phyloP scores from a whole-genome alignment of 345 rosid species.

The Kandelia obovata region DNA sequence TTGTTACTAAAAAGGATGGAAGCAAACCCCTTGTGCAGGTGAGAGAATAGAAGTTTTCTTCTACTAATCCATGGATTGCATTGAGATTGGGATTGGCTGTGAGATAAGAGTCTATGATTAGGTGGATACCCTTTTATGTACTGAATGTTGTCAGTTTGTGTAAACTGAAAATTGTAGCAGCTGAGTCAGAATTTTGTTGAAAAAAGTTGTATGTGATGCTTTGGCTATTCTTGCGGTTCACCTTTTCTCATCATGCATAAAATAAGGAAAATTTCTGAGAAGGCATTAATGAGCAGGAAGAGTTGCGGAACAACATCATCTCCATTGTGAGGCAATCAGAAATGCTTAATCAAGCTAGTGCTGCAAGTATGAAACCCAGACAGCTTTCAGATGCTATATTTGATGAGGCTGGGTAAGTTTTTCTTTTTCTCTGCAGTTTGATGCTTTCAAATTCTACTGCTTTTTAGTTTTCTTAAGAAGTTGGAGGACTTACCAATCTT shows the following conservation, averaged over 20 bases:
- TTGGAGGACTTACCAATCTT: neutral
- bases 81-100: too few relatives aligned
- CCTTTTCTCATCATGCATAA: neutral
- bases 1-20: too few relatives aligned
- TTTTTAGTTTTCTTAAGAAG: neutral
- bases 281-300: conserved; percentile 52
- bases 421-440: neutral
- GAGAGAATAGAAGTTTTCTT: too few relatives aligned
- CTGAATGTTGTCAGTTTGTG: neutral
- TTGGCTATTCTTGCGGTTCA: neutral
- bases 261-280: conserved; percentile 10
- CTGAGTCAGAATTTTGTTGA: neutral
- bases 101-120: too few relatives aligned
- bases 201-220: neutral
- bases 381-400: conserved; percentile 86
- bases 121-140: neutral
- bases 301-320: conserved; percentile 59
- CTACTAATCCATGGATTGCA: too few relatives aligned
- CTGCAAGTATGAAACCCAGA: conserved; percentile 74
- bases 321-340: conserved; percentile 68
- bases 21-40: too few relatives aligned
- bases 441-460: neutral
- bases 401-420: conserved; percentile 73
- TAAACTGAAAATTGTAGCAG: neutral
- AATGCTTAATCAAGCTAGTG: conserved; percentile 50